Conservation (phyloP, 2,329 filamentous ascomycete species). For the Penicillium occitanis region DNA sequence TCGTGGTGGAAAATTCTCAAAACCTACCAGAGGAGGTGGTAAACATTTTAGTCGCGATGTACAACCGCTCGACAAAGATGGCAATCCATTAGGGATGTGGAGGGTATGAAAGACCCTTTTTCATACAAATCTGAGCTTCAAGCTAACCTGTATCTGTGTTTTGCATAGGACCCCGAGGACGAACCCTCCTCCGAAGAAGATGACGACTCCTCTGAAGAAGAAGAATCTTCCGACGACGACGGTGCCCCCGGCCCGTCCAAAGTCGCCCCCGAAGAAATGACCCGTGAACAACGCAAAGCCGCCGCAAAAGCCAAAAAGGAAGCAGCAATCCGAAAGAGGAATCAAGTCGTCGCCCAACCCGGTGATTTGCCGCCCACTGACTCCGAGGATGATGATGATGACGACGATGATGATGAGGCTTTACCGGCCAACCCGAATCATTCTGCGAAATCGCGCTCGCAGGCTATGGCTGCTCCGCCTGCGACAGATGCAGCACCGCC, state of each 20-base stretch:
- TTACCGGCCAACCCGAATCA: constrained; percentile 88
- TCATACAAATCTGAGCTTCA: too few species aligned
- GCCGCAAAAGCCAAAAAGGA: constrained; percentile 88
- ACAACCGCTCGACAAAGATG: constrained; percentile 82
- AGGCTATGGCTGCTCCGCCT: constrained; percentile 62
- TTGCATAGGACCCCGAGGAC: constrained; percentile 30
- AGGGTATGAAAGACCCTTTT: constrained; percentile 46
- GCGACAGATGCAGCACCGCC: not conserved
- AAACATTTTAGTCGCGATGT: constrained; percentile 95
- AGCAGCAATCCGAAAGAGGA: constrained; percentile 76
- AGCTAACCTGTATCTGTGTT: too few species aligned
- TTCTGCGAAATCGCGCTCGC: constrained; percentile 64
- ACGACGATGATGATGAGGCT: constrained; percentile 28
- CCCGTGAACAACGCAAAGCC: constrained; percentile 83
- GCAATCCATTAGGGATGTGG: constrained; percentile 88
- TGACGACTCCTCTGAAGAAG: constrained; percentile 50
- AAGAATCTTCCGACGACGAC: constrained; percentile 49
- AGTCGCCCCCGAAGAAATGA: constrained; percentile 54
- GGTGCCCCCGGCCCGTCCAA: constrained; percentile 46
- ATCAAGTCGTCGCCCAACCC: constrained; percentile 69
- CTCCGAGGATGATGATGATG: constrained; percentile 48
- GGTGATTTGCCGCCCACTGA: constrained; percentile 81
- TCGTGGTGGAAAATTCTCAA: constrained; percentile 25
- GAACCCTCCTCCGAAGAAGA: constrained; percentile 47
- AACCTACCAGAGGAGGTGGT: constrained; percentile 53